Evolutionary conservation across 768 basidiomycete genomes (phyloP).

Genomic region (Agaricus subrufescens): DNA sequence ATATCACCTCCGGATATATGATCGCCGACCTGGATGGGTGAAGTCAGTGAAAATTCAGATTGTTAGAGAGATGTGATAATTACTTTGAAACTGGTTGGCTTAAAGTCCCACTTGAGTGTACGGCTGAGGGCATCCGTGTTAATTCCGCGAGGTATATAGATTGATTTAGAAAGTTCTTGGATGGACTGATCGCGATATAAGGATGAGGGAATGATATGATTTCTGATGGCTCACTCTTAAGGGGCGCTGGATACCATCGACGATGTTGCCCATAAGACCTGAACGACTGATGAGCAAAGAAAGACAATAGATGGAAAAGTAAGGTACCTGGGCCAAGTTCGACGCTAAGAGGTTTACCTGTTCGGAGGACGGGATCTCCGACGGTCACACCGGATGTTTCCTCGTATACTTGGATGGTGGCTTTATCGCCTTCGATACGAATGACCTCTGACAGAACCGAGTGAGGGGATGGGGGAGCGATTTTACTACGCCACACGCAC

Average conservation of each 20-base stretch:
- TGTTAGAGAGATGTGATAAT: constrained; percentile 3
- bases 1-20: constrained; percentile 97
- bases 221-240: constrained; percentile 53
- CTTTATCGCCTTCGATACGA: constrained; percentile 95
- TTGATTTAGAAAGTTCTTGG: constrained; percentile 96
- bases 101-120: constrained; percentile 91
- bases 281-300: background rate
- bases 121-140: constrained; percentile 95
- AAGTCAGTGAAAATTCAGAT: background rate
- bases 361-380: constrained; percentile 95
- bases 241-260: constrained; percentile 95
- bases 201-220: constrained; percentile 1
- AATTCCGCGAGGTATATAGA: constrained; percentile 98
- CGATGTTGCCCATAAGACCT: constrained; percentile 99
- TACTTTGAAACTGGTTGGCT: constrained; percentile 75
- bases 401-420: constrained; percentile 98
- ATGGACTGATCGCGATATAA: constrained; percentile 53
- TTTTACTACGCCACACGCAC: constrained; percentile 33
- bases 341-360: constrained; percentile 96
- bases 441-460: constrained; percentile 77
- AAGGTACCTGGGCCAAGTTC: constrained; percentile 91
- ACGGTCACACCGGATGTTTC: constrained; percentile 99
- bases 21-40: constrained; percentile 71
- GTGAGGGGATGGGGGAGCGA: background rate
- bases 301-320: background rate